Evolutionary conservation across 257 asterid genomes (phyloP), one percentile per base, ranked within the genome.

Genomic region (Petrea volubilis): DNA sequence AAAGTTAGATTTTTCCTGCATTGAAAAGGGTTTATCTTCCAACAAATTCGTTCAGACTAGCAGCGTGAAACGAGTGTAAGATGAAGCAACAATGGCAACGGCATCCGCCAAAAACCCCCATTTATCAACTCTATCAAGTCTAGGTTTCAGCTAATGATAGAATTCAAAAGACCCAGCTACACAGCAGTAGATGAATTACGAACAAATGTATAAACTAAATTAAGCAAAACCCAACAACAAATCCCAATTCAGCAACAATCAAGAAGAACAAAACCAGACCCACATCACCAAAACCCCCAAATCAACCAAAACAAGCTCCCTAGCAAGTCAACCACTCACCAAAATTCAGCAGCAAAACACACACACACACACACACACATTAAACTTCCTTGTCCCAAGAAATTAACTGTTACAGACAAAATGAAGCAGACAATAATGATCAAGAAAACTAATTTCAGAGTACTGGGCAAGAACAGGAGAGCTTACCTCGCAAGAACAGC

Each of bases 271-370:
- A 5, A 75, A 41, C 25, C 20, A 17, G 33, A 20, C 61, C 79
- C 79, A 75, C 52, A 75, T 49, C 68, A 29, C 46, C 70, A 38
- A 51, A 68, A 74, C 23, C 67, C 68, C 74, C 68, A 60, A 61
- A 43, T 47, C 55, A 73, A 57, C 18, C 34, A 66, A 72, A 49
- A 7, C 23, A 49, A 74, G 73, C 67, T 41, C 17, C 73, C 34
- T 34, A 67, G 38, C 52, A 65, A 49, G 70, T 51, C 56, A 72
- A 61, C 69, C 43, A 38, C 7, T 27, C 43, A 9, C 28, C 46
- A 31, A 33, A 57, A 56, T 77, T 77, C 29, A 65, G 13, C 23
- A 20, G 14, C 31, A 49, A 31, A 74, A 44, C 11, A 29, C 34
- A 17, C 27, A 67, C 52, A n/a, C 38, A 33, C 38, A n/a, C 46